Evolutionary conservation across 805 yeast genomes (phyloP), one percentile per base, ranked within the genome.

Genomic region (Tetrapisispora taiwanensis): DNA sequence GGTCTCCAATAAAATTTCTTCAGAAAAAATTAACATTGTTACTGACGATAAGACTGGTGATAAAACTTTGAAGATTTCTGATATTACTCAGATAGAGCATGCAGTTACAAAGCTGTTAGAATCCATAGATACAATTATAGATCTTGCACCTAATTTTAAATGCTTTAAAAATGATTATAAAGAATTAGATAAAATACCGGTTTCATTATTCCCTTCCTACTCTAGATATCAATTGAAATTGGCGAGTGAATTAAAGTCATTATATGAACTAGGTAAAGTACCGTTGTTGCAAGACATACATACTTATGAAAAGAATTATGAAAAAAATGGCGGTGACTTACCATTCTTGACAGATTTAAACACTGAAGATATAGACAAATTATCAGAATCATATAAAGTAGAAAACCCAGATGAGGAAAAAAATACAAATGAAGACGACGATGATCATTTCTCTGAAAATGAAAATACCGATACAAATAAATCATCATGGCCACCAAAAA

Each of bases 231-330:
- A 81, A 44, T 54, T 85, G 19, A 71, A 72, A 42, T 58, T 85
- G 20, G 86, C 86, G 0, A 68, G 84, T 0, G 69, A 70, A 47
- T 59, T 86, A 47, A 79, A 79, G 55, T 62, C 79, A 1, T 60
- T 78, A 34, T 68, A 81, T 49, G 62, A 70, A 24, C 48, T 68
- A 4, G 75, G 76, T 0, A 62, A 73, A 35, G 59, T 80, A n/a
- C 59, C 67, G 4, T 48, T 83, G 3, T 72, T 85, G 37, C 79
- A 81, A 45, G 72, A 78, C 37, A 71, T 84, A 3, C 48, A 70
- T 8, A 62, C 67, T 9, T 75, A 70, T 49, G 69, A 69, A 40
- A 20, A 50, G n/a, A 44, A 44, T 15, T 52, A 52, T 41, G 41
- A 53, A 37, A 41, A 41, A 19, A 30, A 44, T 13, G 46, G 47